Evolutionary conservation across 75 land plant species (phyloP).

Genomic region (Pinus tabuliformis): DNA sequence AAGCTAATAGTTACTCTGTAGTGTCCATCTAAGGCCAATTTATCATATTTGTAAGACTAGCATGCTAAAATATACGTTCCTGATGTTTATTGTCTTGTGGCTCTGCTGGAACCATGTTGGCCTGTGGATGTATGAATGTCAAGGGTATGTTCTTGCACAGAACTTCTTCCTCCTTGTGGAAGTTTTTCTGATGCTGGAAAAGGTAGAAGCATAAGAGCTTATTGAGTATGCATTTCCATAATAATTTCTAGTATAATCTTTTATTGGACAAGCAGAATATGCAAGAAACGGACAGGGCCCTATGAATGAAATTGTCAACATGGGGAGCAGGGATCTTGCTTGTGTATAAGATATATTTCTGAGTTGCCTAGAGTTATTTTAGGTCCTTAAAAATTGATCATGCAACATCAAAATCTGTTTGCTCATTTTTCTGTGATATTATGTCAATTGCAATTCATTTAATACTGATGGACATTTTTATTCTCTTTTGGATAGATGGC

Average conservation of each 20-base stretch:
- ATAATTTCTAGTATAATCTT: not conserved
- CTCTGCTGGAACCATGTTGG: not conserved
- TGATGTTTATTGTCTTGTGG: not conserved
- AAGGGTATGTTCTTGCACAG: not conserved
- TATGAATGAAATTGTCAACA: not conserved
- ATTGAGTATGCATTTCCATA: not conserved
- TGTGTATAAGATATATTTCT: not conserved
- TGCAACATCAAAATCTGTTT: not conserved
- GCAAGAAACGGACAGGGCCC: not conserved
- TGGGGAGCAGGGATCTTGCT: not conserved
- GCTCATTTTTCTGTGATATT: too few species aligned
- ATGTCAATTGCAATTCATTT: not conserved
- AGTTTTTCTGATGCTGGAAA: too few species aligned
- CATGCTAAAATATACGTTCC: not conserved
- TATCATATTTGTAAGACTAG: not conserved
- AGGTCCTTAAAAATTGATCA: not conserved
- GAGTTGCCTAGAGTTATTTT: not conserved
- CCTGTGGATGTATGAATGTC: not conserved
- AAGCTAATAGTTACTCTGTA: not conserved
- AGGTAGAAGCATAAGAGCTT: not conserved
- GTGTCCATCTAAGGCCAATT: not conserved
- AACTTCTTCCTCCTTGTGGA: not conserved
- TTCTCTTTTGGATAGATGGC: not conserved
- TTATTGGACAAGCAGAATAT: not conserved
- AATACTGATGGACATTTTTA: not conserved